Base-by-base conservation (phyloP, 2,329 filamentous ascomycete species). In the Aspergillus candidus region DNA sequence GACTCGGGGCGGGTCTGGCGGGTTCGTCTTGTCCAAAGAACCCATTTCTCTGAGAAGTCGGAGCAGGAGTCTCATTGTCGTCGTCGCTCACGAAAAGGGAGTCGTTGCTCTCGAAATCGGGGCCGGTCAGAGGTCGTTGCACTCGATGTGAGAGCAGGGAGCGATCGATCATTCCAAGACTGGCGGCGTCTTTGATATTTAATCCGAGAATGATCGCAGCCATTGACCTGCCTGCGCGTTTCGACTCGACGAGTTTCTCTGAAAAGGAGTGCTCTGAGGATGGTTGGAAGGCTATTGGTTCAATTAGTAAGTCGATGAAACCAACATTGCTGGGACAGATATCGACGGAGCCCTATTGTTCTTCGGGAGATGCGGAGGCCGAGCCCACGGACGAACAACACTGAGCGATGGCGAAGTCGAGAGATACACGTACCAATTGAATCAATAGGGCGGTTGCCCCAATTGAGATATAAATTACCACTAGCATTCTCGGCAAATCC, bases 121-220 rank as follows among this genome's bases (percentile, higher is more conserved):
- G 22, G 10, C 22, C 22, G 22, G 22, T 27, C 22, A 27, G 10
- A 8, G 22, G 22, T 7, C 22, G 8, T 27, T 48, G 41, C 46
- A 52, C 51, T 41, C 61, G 57, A 36, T 54, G 47, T 27, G 53
- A 54, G 17, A 72, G 55, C 12, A 65, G 58, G 17, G 59, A 60
- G 7, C 65, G 63, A n/a, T 74, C 69, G 34, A 81, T 62, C 64
- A 78, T 68, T 7, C 73, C 74, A 35, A 70, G 60, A 12, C 59
- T 63, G 34, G 67, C 68, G 13, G 80, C 77, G 53, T 76, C 69
- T 35, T 65, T 65, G 36, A 81, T 71, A 35, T 65, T 73, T 58
- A 80, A 64, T 11, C 79, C 79, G 54, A 76, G 71, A 41, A 82
- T 75, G 22, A 83, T 63, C 7, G 79, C 75, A 15, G 74, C 72